A percentile compares a stretch with the other conserved stretches of the same genome.
Conservation (phyloP, 2,329 filamentous ascomycete genomes). For the Diaporthe amygdali region DNA sequence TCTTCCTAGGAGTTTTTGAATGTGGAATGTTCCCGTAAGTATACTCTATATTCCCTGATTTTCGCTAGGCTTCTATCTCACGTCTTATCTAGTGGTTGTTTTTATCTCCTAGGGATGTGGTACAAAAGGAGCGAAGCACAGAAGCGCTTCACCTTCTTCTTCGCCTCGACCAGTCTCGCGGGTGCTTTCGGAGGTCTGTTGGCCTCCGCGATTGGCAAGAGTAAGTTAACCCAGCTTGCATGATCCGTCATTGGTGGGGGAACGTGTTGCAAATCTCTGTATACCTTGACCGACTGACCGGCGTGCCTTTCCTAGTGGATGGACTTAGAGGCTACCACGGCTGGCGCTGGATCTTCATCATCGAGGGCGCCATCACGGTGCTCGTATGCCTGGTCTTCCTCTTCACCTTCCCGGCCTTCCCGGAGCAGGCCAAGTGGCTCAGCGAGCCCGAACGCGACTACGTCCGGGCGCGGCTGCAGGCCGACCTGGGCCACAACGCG, state of each 20-base stretch:
- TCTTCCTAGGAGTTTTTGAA: slow-evolving; percentile 83
- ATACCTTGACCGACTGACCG: neutral
- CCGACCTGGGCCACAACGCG: slow-evolving; percentile 72
- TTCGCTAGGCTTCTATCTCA: neutral
- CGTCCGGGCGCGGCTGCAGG: slow-evolving; percentile 68
- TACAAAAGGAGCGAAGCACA: slow-evolving; percentile 88
- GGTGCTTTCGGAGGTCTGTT: slow-evolving; percentile 87
- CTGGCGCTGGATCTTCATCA: slow-evolving; percentile 85
- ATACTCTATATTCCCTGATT: slow-evolving; percentile 59
- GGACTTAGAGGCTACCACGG: slow-evolving; percentile 69
- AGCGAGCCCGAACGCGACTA: slow-evolving; percentile 71
- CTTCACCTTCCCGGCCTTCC: slow-evolving; percentile 76
- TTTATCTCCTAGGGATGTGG: slow-evolving; percentile 86
- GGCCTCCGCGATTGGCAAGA: slow-evolving; percentile 87
- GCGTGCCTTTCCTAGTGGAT: slow-evolving; percentile 57
- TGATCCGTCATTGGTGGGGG: no score
- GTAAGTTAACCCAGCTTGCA: slow-evolving; percentile 32
- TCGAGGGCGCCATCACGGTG: slow-evolving; percentile 72
- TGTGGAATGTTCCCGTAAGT: slow-evolving; percentile 76
- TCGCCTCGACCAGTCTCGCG: slow-evolving; percentile 79
- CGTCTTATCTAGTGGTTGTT: slow-evolving; percentile 30
- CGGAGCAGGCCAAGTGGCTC: slow-evolving; percentile 77
- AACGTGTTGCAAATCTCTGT: neutral
- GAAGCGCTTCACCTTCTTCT: slow-evolving; percentile 93
- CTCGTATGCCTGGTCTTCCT: slow-evolving; percentile 66